Evolutionary conservation across 1,284 basidiomycete species (phyloP).

Genomic region (Ceratobasidium sp.): DNA sequence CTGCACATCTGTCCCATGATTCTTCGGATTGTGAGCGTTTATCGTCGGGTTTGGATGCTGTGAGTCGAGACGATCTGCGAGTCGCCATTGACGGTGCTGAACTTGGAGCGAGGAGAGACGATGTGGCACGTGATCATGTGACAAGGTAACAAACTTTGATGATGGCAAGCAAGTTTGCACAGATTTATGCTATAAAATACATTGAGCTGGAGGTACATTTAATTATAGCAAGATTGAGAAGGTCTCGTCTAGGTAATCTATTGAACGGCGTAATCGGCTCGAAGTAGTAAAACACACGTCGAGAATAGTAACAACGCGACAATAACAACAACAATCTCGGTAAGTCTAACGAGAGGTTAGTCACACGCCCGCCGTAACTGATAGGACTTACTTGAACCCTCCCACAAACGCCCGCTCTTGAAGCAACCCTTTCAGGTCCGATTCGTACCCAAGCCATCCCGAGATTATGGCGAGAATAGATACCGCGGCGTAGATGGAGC

Average conservation of each 20-base stretch:
- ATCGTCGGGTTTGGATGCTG: neutral
- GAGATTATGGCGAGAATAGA: conserved; percentile 7
- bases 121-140: neutral
- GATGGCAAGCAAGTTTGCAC: too few relatives aligned
- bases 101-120: neutral
- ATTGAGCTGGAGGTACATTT: neutral
- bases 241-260: neutral
- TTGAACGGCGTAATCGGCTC: conserved; percentile 1
- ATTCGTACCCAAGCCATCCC: conserved; percentile 18
- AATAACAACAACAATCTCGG: conserved; percentile 7
- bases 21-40: conserved; percentile 8
- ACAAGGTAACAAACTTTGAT: neutral
- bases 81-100: conserved; percentile 10
- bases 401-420: conserved; percentile 14
- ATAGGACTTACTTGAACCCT: neutral
- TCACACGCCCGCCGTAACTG: too few relatives aligned
- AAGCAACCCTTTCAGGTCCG: conserved; percentile 7
- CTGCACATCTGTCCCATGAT: conserved; percentile 19
- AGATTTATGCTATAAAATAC: neutral
- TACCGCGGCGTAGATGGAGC: neutral
- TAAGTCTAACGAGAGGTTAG: conserved; percentile 6
- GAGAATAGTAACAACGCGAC: conserved; percentile 12
- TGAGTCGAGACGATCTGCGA: conserved; percentile 18
- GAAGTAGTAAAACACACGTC: conserved; percentile 10
- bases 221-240: neutral